Base-by-base conservation (phyloP, 495 filamentous ascomycete genomes). In the Penicillium bovifimosum region DNA sequence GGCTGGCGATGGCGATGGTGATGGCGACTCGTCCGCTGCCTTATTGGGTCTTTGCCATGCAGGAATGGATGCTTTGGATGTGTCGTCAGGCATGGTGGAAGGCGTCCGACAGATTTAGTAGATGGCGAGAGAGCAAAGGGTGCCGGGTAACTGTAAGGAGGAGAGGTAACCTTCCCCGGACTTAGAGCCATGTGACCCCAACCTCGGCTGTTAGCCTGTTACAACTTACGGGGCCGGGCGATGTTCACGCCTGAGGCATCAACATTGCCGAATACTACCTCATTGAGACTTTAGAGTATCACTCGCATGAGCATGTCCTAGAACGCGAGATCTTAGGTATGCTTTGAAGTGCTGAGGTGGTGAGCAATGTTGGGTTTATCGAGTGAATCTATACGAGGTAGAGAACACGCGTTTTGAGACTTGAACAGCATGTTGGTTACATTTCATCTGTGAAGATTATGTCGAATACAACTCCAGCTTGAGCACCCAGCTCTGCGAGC, bases 31-130 rank as follows among this genome's bases (percentile, higher is more conserved):
- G 40, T 60, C 54, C 39, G 52, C n/a, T 8, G 59, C 52, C 52
- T 39, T 64, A 34, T 32, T 56, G 59, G 48, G 17, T 20, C 58
- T 68, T 48, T 80, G 77, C 78, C 78, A 80, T 38, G 68, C 46
- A 9, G 78, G 76, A 32, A 80, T 78, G 3, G 73, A 66, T 24
- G 70, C 41, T 27, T 67, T 69, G 34, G 64, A 50, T 34, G 66
- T 62, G 3, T 60, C 48, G 45, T 72, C 68, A 28, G 76, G 58
- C 76, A 79, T 79, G 38, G 24, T 61, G 41, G 36, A 9, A 1
- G 6, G 11, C 47, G 6, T 27, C 18, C 31, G n/a, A 20, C 8
- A 9, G 8, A 7, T 35, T 36, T 7, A 9, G 11, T 18, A 50
- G n/a, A 13, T 4, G 9, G 8, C 11, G 29, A 34, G 8, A 40